These are phyloP conservation scores for Paecilomyces niveus DNA, from an alignment of 2,329 filamentous ascomycete species.

Conservation along the genomic window DNA sequence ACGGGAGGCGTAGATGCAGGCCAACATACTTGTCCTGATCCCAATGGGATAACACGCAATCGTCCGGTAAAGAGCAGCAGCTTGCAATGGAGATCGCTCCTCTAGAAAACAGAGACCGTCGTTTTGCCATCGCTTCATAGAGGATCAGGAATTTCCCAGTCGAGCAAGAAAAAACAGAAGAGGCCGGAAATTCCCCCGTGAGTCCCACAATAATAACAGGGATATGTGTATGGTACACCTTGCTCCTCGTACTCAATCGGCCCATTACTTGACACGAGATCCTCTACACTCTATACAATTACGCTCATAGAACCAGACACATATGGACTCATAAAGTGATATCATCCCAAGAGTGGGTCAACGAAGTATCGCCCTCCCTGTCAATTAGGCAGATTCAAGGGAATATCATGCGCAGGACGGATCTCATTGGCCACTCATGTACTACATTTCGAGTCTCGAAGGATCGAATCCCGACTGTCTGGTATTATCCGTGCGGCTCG, in stretches of 20 bases:
- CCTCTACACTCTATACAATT: neutral
- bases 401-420: neutral
- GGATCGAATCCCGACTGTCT: neutral
- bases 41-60: neutral
- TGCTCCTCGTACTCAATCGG: neutral
- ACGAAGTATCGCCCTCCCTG: neutral
- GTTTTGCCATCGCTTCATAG: neutral
- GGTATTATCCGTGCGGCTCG: neutral
- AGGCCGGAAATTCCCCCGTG: neutral
- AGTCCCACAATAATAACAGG: neutral
- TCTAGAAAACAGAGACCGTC: neutral
- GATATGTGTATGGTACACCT: neutral
- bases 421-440: neutral
- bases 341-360: neutral
- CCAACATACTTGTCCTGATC: neutral
- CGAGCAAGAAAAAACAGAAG: neutral
- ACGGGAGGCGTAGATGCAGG: neutral
- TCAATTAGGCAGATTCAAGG: neutral
- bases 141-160: neutral
- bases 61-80: neutral
- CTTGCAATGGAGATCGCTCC: neutral
- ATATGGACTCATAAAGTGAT: neutral
- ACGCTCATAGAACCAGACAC: neutral
- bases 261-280: neutral
- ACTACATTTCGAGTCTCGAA: neutral